Conservation (phyloP, 257 asterid genomes). For the Leonotis leonurus region DNA sequence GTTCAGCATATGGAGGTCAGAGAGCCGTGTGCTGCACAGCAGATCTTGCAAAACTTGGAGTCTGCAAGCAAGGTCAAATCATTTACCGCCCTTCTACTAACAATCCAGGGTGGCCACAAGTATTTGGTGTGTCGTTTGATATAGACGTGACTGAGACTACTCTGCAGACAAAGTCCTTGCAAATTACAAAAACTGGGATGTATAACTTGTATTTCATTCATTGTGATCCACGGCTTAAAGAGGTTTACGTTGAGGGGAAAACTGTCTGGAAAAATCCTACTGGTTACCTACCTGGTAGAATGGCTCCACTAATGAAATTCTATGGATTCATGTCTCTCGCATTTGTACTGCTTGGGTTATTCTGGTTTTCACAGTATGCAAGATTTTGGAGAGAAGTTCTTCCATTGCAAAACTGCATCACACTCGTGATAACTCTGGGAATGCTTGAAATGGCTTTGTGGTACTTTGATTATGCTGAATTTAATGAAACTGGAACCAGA, state of each 20-base stretch:
- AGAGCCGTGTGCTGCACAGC: constrained; percentile 88
- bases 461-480: constrained; percentile 92
- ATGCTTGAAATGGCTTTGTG: constrained; percentile 93
- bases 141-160: constrained; percentile 40
- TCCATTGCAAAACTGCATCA: constrained; percentile 80
- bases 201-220: constrained; percentile 87
- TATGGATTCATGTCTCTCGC: constrained; percentile 86
- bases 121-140: constrained; percentile 63
- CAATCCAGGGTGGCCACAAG: constrained; percentile 89
- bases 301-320: constrained; percentile 94
- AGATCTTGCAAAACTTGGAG: constrained; percentile 93
- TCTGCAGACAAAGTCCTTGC: constrained; percentile 56
- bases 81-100: constrained; percentile 72
- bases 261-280: constrained; percentile 92
- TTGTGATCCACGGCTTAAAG: constrained; percentile 74
- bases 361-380: constrained; percentile 93
- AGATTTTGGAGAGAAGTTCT: constrained; percentile 91
- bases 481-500: constrained; percentile 78
- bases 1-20: constrained; percentile 96
- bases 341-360: constrained; percentile 69
- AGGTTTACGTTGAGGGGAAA: constrained; percentile 63
- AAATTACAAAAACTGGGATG: constrained; percentile 85
- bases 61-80: constrained; percentile 74
- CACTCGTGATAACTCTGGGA: constrained; percentile 80
- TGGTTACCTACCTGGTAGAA: constrained; percentile 95